Percentiles rank a stretch among this genome's conserved stretches.
phyloP scores from a whole-genome alignment of 306 rosid genomes.

The Herpetospermum pedunculosum region DNA sequence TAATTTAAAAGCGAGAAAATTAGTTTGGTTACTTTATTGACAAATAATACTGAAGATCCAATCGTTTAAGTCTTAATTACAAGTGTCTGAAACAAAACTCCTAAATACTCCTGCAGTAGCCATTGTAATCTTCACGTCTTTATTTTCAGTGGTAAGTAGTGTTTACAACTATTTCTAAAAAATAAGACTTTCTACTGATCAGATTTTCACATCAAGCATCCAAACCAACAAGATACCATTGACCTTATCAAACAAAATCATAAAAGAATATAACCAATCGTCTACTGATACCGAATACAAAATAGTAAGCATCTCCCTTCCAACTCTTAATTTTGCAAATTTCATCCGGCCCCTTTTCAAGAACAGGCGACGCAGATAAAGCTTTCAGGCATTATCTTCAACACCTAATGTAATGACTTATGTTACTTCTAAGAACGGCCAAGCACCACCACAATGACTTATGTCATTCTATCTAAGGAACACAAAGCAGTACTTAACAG shows the following conservation, averaged over 20 bases:
- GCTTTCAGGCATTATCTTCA: background rate
- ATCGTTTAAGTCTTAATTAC: background rate
- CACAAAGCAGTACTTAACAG: background rate
- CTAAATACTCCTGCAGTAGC: background rate
- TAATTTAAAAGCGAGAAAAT: background rate
- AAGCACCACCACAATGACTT: too few species aligned
- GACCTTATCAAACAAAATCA: background rate
- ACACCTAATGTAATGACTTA: background rate
- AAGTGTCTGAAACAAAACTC: background rate
- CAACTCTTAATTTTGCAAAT: background rate
- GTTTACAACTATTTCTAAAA: background rate
- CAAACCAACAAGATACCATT: background rate
- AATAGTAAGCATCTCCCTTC: background rate
- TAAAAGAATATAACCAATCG: background rate
- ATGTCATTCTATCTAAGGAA: too few species aligned
- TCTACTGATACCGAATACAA: background rate
- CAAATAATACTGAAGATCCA: background rate
- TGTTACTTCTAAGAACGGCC: background rate
- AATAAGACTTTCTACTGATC: background rate
- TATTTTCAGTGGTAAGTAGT: background rate
- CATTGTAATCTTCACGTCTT: background rate
- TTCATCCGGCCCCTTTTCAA: background rate
- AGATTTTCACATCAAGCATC: background rate
- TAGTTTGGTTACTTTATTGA: background rate
- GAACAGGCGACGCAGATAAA: background rate